phyloP scores from a whole-genome alignment of 2,329 filamentous ascomycete genomes.

The Fusarium pseudonygamai region DNA sequence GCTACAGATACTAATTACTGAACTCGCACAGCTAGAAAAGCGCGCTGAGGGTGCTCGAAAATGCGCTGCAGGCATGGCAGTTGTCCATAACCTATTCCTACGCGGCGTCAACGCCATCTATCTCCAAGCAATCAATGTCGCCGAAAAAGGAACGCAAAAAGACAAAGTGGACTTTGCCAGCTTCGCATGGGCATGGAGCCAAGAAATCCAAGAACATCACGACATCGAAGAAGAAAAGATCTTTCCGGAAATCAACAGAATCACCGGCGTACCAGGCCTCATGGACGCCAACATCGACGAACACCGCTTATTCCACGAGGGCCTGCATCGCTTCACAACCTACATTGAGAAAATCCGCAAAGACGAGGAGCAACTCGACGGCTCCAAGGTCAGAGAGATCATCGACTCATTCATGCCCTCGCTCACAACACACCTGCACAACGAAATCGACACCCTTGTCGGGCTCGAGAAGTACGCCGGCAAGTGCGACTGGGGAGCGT shows the following conservation, averaged over 20 bases:
- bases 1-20: fast-evolving
- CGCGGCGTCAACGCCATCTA: constrained; percentile 52
- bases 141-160: constrained; percentile 37
- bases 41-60: constrained; percentile 31
- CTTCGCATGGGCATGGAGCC: constrained; percentile 48
- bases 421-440: constrained; percentile 49
- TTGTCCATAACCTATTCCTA: constrained; percentile 50
- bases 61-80: constrained; percentile 46
- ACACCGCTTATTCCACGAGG: constrained; percentile 51
- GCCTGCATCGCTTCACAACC: constrained; percentile 44
- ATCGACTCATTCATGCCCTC: constrained; percentile 45
- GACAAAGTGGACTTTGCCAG: constrained; percentile 48
- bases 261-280: constrained; percentile 47
- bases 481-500: constrained; percentile 48
- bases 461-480: constrained; percentile 47
- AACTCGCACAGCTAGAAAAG: constrained; percentile 6
- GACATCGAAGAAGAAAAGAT: constrained; percentile 49
- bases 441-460: constrained; percentile 52
- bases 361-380: constrained; percentile 45
- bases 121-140: constrained; percentile 49
- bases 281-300: constrained; percentile 56
- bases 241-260: constrained; percentile 51
- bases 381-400: constrained; percentile 35
- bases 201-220: constrained; percentile 51
- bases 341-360: constrained; percentile 47